These are phyloP conservation scores for Malassezia sp. DNA, from an alignment of 1,284 basidiomycete genomes.

Conservation along the genomic window DNA sequence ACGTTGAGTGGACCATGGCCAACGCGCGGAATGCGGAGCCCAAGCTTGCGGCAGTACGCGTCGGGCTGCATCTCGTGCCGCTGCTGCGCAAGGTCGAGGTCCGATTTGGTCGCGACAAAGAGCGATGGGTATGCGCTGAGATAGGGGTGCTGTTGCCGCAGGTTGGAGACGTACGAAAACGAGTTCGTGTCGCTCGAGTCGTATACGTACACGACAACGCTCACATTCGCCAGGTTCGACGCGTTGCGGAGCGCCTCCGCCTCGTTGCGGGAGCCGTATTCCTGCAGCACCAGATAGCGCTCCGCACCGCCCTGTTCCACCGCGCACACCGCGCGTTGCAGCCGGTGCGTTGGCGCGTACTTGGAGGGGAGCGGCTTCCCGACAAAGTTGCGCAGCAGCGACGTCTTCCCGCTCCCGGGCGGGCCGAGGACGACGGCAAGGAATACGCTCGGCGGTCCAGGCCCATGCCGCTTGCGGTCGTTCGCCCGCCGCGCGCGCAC, in stretches of 20 bases:
- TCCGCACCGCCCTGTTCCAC: conserved; percentile 89
- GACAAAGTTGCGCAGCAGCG: conserved; percentile 69
- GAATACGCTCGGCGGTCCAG: conserved; percentile 37
- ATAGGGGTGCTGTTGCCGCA: conserved; percentile 82
- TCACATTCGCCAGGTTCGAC: conserved; percentile 80
- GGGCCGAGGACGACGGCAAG: conserved; percentile 81
- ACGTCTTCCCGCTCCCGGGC: conserved; percentile 89
- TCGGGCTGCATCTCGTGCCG: conserved; percentile 97
- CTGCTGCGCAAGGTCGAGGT: conserved; percentile 70
- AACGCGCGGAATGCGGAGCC: conserved; percentile 34
- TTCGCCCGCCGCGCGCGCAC: conserved; percentile 51
- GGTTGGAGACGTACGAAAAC: conserved; percentile 92
- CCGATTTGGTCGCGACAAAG: conserved; percentile 97
- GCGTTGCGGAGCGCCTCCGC: conserved; percentile 74
- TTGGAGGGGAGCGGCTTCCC: conserved; percentile 55
- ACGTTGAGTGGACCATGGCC: conserved; percentile 38
- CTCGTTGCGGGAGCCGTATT: conserved; percentile 76
- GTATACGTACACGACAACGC: conserved; percentile 89
- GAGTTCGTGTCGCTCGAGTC: conserved; percentile 98
- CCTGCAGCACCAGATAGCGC: conserved; percentile 81
- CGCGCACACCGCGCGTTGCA: conserved; percentile 82
- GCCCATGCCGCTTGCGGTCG: conserved; percentile 61
- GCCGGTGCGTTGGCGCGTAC: conserved; percentile 78
- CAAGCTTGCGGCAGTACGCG: conserved; percentile 56
- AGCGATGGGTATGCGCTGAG: conserved; percentile 77